phyloP scores from a whole-genome alignment of 2,329 filamentous ascomycete species.

The Xylaria sp. region DNA sequence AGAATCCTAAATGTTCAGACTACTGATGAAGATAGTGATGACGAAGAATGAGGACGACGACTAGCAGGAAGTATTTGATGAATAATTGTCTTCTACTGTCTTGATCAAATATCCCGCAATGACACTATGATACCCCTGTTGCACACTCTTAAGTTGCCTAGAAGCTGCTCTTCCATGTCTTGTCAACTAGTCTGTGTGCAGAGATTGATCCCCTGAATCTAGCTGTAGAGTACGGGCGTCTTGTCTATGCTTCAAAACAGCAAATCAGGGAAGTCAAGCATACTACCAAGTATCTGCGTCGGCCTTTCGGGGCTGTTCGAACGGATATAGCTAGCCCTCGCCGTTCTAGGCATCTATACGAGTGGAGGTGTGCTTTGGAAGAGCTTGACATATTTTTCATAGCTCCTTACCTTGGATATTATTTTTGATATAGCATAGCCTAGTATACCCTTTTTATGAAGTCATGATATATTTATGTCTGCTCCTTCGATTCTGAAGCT shows the following conservation, averaged over 20 bases:
- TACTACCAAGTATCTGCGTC: constrained; percentile 41
- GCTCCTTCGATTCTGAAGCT: background rate
- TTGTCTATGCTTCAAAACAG: constrained; percentile 57
- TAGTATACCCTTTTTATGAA: background rate
- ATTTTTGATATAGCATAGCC: background rate
- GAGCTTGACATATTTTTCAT: constrained; percentile 42
- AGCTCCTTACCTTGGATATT: background rate
- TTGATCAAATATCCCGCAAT: constrained; percentile 12
- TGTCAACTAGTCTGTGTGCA: constrained; percentile 98
- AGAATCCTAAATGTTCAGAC: constrained; percentile 83
- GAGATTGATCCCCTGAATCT: constrained; percentile 68
- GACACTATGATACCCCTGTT: constrained; percentile 41
- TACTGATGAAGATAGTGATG: constrained; percentile 54
- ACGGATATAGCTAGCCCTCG: constrained; percentile 38
- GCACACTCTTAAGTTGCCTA: constrained; percentile 99
- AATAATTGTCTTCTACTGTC: constrained; percentile 28
- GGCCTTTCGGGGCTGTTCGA: constrained; percentile 42
- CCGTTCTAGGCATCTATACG: constrained; percentile 32
- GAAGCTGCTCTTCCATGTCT: constrained; percentile 77
- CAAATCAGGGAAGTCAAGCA: constrained; percentile 51
- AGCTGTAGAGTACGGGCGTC: constrained; percentile 60
- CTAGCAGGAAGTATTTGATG: constrained; percentile 34
- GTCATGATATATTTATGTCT: background rate
- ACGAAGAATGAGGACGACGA: constrained; percentile 39
- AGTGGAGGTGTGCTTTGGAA: constrained; percentile 41